Percentiles rank a stretch among this genome's conserved stretches.
phyloP scores from a whole-genome alignment of 768 basidiomycete species.

The Pholiota molesta region DNA sequence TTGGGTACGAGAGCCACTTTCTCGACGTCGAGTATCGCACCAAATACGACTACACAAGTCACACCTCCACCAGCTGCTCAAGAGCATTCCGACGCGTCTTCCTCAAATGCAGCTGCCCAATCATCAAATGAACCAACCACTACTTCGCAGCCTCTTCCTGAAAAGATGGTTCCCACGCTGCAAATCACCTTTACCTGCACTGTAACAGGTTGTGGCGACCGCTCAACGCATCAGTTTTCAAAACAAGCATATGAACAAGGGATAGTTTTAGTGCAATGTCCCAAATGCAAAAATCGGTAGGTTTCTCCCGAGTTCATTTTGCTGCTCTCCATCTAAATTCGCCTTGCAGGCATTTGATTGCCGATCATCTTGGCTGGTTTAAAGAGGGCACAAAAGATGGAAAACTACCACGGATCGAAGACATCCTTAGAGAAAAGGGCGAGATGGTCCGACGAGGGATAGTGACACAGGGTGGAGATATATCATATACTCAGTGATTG shows the following conservation, averaged over 20 bases:
- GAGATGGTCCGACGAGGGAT: constrained; percentile 67
- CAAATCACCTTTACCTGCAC: constrained; percentile 89
- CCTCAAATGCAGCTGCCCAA: neutral
- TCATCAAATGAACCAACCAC: constrained; percentile 21
- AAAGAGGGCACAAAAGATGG: constrained; percentile 78
- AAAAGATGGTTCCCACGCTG: constrained; percentile 60
- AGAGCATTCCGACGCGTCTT: neutral
- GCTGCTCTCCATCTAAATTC: constrained; percentile 1
- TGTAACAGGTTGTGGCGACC: constrained; percentile 64
- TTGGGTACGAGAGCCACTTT: constrained; percentile 12
- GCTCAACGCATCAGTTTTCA: constrained; percentile 89
- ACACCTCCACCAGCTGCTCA: constrained; percentile 11
- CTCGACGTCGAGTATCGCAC: constrained; percentile 12
- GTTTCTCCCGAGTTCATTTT: constrained; percentile 24
- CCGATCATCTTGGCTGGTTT: constrained; percentile 93
- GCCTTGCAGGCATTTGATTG: constrained; percentile 71
- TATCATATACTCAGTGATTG: constrained; percentile 52
- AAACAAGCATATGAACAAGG: constrained; percentile 85
- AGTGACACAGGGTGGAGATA: constrained; percentile 50
- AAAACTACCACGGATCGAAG: constrained; percentile 78
- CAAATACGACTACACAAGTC: constrained; percentile 6
- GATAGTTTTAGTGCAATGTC: constrained; percentile 91
- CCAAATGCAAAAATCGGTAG: constrained; percentile 85
- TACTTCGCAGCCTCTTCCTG: constrained; percentile 35
- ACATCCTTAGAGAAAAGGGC: constrained; percentile 76